These are phyloP conservation scores for Chamaecrista fasciculata DNA, from an alignment of 306 rosid genomes.

Conservation along the genomic window DNA sequence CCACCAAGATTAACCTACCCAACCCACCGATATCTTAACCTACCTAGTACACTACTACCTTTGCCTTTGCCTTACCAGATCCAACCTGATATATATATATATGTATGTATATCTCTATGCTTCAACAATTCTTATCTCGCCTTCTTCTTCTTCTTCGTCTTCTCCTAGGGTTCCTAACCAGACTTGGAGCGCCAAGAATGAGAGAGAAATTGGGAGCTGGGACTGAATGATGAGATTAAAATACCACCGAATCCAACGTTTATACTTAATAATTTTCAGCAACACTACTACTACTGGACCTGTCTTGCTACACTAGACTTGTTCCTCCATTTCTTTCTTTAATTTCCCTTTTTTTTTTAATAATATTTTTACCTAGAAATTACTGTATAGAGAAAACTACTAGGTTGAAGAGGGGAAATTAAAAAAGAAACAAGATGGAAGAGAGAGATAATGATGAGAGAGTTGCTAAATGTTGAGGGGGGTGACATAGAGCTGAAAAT, in stretches of 20 bases:
- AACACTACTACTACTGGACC: conserved; percentile 25
- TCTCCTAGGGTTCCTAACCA: conserved; percentile 44
- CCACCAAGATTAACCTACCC: no score
- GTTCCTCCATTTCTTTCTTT: background rate
- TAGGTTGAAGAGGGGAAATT: background rate
- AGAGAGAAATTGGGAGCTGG: conserved; percentile 1
- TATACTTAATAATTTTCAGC: conserved; percentile 40
- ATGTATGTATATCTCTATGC: background rate
- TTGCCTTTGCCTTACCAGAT: conserved; percentile 31
- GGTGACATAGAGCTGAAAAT: conserved; percentile 42
- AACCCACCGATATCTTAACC: no score
- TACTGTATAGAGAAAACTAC: conserved; percentile 50
- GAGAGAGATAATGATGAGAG: conserved; percentile 24
- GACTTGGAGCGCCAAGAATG: conserved; percentile 20
- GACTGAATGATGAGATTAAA: conserved; percentile 16
- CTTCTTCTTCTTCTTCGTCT: conserved; percentile 24
- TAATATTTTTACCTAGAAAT: conserved; percentile 21
- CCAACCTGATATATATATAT: conserved; percentile 17
- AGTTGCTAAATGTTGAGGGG: background rate
- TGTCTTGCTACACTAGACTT: no score
- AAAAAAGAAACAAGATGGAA: background rate
- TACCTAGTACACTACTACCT: no score
- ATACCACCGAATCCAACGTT: conserved; percentile 12
- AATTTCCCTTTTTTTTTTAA: background rate
- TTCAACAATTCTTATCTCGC: conserved; percentile 7